phyloP scores from a whole-genome alignment of 768 basidiomycete species.

The Galerina marginata region DNA sequence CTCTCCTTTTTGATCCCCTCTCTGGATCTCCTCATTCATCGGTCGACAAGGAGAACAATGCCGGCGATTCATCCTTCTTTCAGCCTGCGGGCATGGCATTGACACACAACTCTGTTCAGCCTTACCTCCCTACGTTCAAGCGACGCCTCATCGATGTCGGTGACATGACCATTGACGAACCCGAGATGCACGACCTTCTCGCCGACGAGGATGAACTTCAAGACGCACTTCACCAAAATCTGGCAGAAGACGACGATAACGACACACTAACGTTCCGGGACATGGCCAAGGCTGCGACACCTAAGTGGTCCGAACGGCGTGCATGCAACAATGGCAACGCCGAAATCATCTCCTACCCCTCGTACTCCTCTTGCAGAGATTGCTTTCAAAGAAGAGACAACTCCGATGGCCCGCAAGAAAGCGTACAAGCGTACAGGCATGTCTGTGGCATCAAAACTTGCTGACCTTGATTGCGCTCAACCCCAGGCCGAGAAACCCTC shows the following conservation, averaged over 20 bases:
- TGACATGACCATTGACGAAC: slow-evolving; percentile 49
- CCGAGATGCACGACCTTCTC: slow-evolving; percentile 34
- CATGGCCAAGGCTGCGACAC: slow-evolving; percentile 42
- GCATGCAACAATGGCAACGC: slow-evolving; percentile 20
- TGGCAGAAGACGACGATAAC: slow-evolving; percentile 40
- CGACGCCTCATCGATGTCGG: slow-evolving; percentile 56
- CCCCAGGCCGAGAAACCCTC: slow-evolving; percentile 13
- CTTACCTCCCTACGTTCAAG: slow-evolving; percentile 35
- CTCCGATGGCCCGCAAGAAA: slow-evolving; percentile 41
- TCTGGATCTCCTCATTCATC: slow-evolving; percentile 37
- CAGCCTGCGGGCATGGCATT: slow-evolving; percentile 24
- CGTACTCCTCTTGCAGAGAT: slow-evolving; percentile 47
- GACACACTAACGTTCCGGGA: slow-evolving; percentile 41
- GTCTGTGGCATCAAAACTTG: slow-evolving; percentile 23
- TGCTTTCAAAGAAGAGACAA: slow-evolving; percentile 35
- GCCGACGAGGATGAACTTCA: slow-evolving; percentile 41
- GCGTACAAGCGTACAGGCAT: slow-evolving; percentile 28
- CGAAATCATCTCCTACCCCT: slow-evolving; percentile 28
- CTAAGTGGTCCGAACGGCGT: slow-evolving; percentile 31
- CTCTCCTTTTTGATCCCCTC: slow-evolving; percentile 57
- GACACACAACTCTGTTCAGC: slow-evolving; percentile 28
- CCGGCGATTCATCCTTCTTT: slow-evolving; percentile 42
- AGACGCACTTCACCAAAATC: slow-evolving; percentile 24
- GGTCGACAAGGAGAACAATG: slow-evolving; percentile 52
- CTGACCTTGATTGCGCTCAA: slow-evolving; percentile 22